Conservation (phyloP, 2,329 filamentous ascomycete species). For the Seiridium cupressi region DNA sequence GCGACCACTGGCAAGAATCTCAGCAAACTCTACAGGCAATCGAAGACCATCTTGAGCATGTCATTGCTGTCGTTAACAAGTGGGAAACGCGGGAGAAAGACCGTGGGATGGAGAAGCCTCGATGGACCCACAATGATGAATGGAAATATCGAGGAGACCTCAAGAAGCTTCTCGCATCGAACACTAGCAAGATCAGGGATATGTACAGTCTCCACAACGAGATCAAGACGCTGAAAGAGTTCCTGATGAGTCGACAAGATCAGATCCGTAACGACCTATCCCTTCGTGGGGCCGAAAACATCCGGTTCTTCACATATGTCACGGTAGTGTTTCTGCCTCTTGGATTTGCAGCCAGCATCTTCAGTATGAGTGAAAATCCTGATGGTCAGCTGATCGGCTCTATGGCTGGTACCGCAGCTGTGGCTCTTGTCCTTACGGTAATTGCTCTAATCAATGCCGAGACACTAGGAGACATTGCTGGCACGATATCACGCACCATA, state of each 20-base stretch:
- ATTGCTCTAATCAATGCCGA: slow-evolving; percentile 7
- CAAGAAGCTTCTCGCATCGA: slow-evolving; percentile 7
- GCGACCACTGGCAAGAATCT: slow-evolving; percentile 14
- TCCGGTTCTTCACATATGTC: slow-evolving; percentile 31
- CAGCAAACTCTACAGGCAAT: slow-evolving; percentile 17
- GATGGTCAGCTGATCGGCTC: slow-evolving; percentile 10
- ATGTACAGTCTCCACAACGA: slow-evolving; percentile 1
- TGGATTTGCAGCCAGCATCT: slow-evolving; percentile 27
- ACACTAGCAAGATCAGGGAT: slow-evolving; percentile 2
- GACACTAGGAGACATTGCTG: not conserved
- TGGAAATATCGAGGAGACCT: slow-evolving; percentile 22
- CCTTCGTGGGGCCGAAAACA: slow-evolving; percentile 20
- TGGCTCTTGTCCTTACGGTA: slow-evolving; percentile 7
- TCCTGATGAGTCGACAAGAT: not conserved
- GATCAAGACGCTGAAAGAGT: slow-evolving; percentile 1
- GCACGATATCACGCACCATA: not conserved
- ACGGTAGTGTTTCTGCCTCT: slow-evolving; percentile 32
- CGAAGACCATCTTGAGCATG: slow-evolving; percentile 16
- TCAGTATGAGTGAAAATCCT: slow-evolving; percentile 28
- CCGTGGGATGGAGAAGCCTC: slow-evolving; percentile 21
- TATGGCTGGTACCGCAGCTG: slow-evolving; percentile 13
- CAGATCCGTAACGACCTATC: slow-evolving; percentile 12
- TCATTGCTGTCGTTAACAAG: slow-evolving; percentile 16
- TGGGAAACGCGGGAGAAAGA: slow-evolving; percentile 25
- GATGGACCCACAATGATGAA: slow-evolving; percentile 30